phyloP scores from a whole-genome alignment of 1,284 basidiomycete species.

The Austroboletus novae-zelandiae region DNA sequence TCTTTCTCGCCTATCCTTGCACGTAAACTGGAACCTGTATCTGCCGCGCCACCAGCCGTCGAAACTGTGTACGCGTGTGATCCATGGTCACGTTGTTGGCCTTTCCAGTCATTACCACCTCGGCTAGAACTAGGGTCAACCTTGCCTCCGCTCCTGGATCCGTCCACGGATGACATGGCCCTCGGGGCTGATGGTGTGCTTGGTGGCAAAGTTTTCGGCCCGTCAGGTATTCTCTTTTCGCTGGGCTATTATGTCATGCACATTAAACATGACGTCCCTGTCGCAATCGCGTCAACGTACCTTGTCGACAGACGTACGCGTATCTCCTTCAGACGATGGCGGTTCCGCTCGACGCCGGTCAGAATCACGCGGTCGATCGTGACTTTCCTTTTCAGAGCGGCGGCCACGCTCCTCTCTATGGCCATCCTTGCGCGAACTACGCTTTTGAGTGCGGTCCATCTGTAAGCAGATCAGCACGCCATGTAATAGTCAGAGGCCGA shows the following conservation, averaged over 20 bases:
- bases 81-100: conserved; percentile 33
- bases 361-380: conserved; percentile 62
- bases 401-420: conserved; percentile 70
- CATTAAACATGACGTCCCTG: conserved; percentile 4
- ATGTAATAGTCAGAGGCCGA: conserved; percentile 1
- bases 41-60: conserved; percentile 14
- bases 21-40: conserved; percentile 47
- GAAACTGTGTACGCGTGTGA: conserved; percentile 26
- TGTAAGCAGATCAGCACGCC: conserved; percentile 31
- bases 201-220: conserved; percentile 52
- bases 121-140: conserved; percentile 37
- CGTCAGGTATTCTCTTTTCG: conserved; percentile 60
- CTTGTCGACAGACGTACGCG: conserved; percentile 55
- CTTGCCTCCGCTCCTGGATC: conserved; percentile 38
- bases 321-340: conserved; percentile 47
- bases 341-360: conserved; percentile 67
- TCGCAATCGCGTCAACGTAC: conserved; percentile 33
- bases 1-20: conserved; percentile 67
- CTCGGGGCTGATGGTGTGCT: conserved; percentile 69
- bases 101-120: conserved; percentile 29
- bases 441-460: conserved; percentile 69
- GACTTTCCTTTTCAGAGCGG: conserved; percentile 66
- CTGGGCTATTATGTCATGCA: conserved; percentile 33
- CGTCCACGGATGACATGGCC: conserved; percentile 55
- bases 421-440: conserved; percentile 69